Evolutionary conservation across 2,329 filamentous ascomycete genomes (phyloP).

Genomic region (Verticillium alfalfae): DNA sequence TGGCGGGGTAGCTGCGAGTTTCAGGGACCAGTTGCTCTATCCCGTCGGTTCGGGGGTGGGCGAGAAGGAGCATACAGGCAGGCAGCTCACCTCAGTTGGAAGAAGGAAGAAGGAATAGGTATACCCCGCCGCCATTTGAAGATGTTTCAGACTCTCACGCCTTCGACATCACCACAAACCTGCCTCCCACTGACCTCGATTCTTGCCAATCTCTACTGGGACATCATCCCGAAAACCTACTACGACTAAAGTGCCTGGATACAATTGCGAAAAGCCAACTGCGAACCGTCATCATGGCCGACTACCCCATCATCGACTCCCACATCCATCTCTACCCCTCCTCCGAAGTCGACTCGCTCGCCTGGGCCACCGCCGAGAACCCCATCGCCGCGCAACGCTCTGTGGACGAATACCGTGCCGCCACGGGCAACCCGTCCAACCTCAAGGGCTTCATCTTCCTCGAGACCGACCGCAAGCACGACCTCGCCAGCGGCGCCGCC

Average conservation of each 20-base stretch:
- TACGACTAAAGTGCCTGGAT: too few species aligned
- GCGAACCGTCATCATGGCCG: conserved; percentile 21
- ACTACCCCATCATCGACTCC: conserved; percentile 71
- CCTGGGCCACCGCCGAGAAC: conserved; percentile 60
- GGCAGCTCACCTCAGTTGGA: background rate
- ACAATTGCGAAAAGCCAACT: too few species aligned
- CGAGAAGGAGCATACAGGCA: background rate
- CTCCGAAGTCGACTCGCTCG: conserved; percentile 59
- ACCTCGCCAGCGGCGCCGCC: conserved; percentile 37
- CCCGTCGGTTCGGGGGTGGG: background rate
- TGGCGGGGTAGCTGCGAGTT: background rate
- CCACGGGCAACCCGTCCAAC: conserved; percentile 30
- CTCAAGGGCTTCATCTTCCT: conserved; percentile 74
- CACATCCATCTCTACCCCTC: conserved; percentile 85
- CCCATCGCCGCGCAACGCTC: conserved; percentile 61
- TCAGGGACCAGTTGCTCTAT: background rate
- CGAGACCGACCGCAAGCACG: conserved; percentile 71
- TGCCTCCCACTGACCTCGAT: too few species aligned
- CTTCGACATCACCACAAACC: too few species aligned
- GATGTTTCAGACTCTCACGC: too few species aligned
- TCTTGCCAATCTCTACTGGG: too few species aligned
- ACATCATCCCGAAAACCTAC: background rate
- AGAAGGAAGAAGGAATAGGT: background rate
- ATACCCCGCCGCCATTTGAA: background rate
- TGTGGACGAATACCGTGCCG: conserved; percentile 54